Evolutionary conservation across 148 eudicot genomes (phyloP), one percentile per base, ranked within the genome.

Genomic region (Dianthus caryophyllus): DNA sequence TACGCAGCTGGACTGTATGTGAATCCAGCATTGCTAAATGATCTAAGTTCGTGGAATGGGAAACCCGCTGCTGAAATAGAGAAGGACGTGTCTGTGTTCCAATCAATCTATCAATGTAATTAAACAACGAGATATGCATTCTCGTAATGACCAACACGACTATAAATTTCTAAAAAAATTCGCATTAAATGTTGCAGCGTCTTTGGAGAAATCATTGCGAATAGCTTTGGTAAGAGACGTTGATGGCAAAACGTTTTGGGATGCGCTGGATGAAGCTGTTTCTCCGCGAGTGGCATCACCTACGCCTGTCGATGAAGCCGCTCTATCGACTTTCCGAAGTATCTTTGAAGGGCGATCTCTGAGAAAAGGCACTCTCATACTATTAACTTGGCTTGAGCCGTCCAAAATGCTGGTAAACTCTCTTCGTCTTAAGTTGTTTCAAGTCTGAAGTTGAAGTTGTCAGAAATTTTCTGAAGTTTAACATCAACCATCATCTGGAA

Each of bases 161-260:
- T 26, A 63, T 5, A 25, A 18, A 15, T 76, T n/a, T 46, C 71
- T 76, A 62, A 76, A 49, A 14, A 46, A 5, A 68, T 21, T 62
- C 51, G 33, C 61, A n/a, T 64, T 0, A 10, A 70, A 22, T n/a
- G n/a, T 44, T 89, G 88, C 92, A 94, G 96, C 87, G 27, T 66
- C 87, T 66, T 67, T 82, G 55, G 98, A 90, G 87, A 94, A 90
- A 57, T 83, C 96, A 68, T 68, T 94, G 69, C 88, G 83, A 50
- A 94, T 94, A 73, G 75, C 78, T 60, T 82, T 94, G 72, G 97
- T 94, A 54, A 86, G 98, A 80, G 97, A 90, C 72, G 75, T 94
- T 22, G 97, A 88, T 81, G 98, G 97, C 0, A 88, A 94, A 78
- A 90, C 96, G 30, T 94, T 94, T 71, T 94, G 98, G 98, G 95